Evolutionary conservation across 257 asterid species (phyloP), one percentile per base, ranked within the genome.

Genomic region (Solanum infundibuliforme): DNA sequence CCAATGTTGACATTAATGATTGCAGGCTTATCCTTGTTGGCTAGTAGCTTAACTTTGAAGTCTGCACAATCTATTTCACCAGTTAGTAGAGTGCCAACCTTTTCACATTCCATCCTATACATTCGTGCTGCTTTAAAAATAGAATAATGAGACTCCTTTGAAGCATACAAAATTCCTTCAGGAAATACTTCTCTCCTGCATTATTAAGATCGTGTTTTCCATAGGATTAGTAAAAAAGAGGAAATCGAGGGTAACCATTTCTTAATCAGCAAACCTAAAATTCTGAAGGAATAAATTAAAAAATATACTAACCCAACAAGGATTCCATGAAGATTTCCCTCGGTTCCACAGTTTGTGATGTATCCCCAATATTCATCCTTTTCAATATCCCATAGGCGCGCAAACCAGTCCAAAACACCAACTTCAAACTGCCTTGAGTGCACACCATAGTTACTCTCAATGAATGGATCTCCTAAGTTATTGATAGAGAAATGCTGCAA

Each of bases 361-460:
- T 96, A 94, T 83, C 99, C 98, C 98, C 98, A 96, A 88, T 96
- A 96, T 74, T 96, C 98, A 89, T 89, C 86, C 92, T 92, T 96
- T 93, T 96, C 98, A 73, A 95, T 92, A 35, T 96, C 98, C 99
- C 98, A 96, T 23, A 96, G 87, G 71, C 96, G 94, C 6, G 98
- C 98, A 87, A 96, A 96, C 99, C 99, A 96, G 90, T 96, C 99
- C 87, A 96, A 86, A 68, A 95, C 99, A 79, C 98, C 98, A 69
- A 96, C 98, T 93, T 96, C 99, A 86, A 96, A 96, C 90, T 96
- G 98, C 87, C 98, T 96, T 6, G 99, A 96, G 89, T 96, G 99
- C 84, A 96, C 98, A 25, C 98, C 98, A 8, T 95, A 96, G 93
- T 96, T 95, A 91, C 98, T 96, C 90, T 96, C 99, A 69, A 96